These are phyloP conservation scores for Carpinus viminea DNA, from an alignment of 306 rosid genomes.

Conservation along the genomic window DNA sequence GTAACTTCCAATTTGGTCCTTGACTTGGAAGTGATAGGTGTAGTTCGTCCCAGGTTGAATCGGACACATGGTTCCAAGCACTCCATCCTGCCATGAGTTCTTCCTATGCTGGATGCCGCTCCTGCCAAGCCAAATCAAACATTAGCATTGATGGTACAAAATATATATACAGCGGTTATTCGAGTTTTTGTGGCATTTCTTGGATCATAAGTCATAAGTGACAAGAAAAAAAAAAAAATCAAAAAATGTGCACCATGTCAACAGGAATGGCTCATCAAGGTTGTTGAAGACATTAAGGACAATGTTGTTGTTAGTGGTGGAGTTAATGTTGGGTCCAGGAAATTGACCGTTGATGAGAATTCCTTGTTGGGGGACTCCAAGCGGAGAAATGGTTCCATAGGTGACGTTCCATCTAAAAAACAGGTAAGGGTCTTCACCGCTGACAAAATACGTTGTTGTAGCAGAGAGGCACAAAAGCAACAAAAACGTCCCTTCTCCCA, in stretches of 20 bases:
- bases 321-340: constrained; percentile 82
- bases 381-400: constrained; percentile 73
- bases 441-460: constrained; percentile 25
- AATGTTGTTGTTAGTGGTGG: constrained; percentile 73
- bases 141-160: background rate
- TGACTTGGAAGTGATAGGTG: constrained; percentile 72
- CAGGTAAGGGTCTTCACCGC: constrained; percentile 68
- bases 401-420: constrained; percentile 72
- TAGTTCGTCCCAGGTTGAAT: constrained; percentile 61
- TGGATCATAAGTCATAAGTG: background rate
- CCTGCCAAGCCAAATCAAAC: constrained; percentile 31
- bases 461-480: constrained; percentile 42
- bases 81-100: constrained; percentile 87
- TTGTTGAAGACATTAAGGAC: constrained; percentile 68
- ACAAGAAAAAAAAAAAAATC: background rate
- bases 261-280: constrained; percentile 81
- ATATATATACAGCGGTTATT: background rate
- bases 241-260: constrained; percentile 43
- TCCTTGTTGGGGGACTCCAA: constrained; percentile 82
- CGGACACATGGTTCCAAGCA: constrained; percentile 73
- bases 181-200: background rate
- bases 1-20: constrained; percentile 84
- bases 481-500: constrained; percentile 22
- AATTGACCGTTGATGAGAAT: constrained; percentile 79
- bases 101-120: constrained; percentile 75